Evolutionary conservation across 805 yeast genomes (phyloP), one percentile per base, ranked within the genome.

Genomic region (Candida pseudofarinosa): DNA sequence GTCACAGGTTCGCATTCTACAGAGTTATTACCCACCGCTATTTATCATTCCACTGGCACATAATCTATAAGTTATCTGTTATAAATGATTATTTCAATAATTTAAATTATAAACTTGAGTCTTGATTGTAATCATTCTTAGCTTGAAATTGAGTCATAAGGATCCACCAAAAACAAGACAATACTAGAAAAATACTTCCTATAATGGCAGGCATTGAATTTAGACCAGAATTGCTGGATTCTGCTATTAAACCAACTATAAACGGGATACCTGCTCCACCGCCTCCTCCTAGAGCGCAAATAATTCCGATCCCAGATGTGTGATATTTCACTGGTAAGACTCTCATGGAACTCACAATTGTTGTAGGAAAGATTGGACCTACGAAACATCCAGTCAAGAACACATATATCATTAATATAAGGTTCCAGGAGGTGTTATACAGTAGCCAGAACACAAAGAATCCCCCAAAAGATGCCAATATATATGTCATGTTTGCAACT

Each of bases 211-310:
- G 73, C 39, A 56, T 62, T 17, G 58, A 47, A 10, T 49, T 49
- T 18, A 67, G 55, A 0, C 73, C 74, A 12, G 59, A 40, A 13
- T 49, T 52, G 41, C 67, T 64, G 1, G 63, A 46, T 39, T 68
- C 61, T 1, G 74, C 73, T 3, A 69, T 49, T 3, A 62, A 38
- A 0, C 95, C 95, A 31, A 82, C 71, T 2, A 79, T 41, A 48
- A 80, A 83, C 1, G 95, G 93, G 4, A 86, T 48, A 0, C 78
- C 71, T 0, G 95, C 91, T n/a, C 85, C 85, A 1, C 95, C 96
- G 13, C 83, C 79, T 3, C 93, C 90, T 4, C 95, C 95, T 46
- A 86, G 57, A 0, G 93, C 89, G 43, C 89, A 81, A 16, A 84
- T 78, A 41, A 85, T 69, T 0, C 95, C 90, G 6, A 88, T 73